Evolutionary conservation across 805 yeast species (phyloP).

Genomic region (Maudiozyma serrabonitensis): DNA sequence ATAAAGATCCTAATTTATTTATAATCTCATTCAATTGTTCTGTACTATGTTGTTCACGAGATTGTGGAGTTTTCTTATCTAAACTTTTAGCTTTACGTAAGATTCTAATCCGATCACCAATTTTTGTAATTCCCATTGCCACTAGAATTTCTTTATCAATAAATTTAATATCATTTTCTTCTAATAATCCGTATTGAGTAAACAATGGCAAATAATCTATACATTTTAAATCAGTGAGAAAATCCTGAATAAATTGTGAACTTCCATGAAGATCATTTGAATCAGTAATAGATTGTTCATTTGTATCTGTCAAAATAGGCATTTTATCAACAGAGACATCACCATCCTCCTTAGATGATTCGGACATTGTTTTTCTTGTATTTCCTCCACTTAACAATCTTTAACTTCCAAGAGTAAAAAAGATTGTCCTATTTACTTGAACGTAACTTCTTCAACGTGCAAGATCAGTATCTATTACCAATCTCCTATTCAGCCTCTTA

Average conservation of each 20-base stretch:
- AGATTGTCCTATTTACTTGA: too few relatives aligned
- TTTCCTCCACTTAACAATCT: too few relatives aligned
- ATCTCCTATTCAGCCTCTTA: too few relatives aligned
- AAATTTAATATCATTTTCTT: constrained; percentile 20
- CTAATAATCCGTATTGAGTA: constrained; percentile 13
- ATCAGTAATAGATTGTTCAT: neutral
- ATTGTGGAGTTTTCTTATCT: constrained; percentile 24
- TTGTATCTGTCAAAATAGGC: neutral
- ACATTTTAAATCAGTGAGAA: constrained; percentile 17
- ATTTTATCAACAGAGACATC: too few relatives aligned
- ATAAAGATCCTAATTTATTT: constrained; percentile 14
- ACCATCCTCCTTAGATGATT: too few relatives aligned
- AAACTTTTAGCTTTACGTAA: constrained; percentile 42
- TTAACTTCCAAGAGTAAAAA: too few relatives aligned
- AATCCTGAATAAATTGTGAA: constrained; percentile 1
- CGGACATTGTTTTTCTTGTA: too few relatives aligned
- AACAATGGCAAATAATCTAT: constrained; percentile 16
- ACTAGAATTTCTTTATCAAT: constrained; percentile 54
- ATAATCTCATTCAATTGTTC: constrained; percentile 16
- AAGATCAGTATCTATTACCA: too few relatives aligned
- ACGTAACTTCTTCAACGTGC: too few relatives aligned
- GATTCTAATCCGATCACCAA: constrained; percentile 76
- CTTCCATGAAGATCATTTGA: neutral
- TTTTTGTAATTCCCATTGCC: constrained; percentile 62
- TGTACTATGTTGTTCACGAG: constrained; percentile 4